phyloP scores from a whole-genome alignment of 2,329 filamentous ascomycete species.

The Clonostachys byssicola region DNA sequence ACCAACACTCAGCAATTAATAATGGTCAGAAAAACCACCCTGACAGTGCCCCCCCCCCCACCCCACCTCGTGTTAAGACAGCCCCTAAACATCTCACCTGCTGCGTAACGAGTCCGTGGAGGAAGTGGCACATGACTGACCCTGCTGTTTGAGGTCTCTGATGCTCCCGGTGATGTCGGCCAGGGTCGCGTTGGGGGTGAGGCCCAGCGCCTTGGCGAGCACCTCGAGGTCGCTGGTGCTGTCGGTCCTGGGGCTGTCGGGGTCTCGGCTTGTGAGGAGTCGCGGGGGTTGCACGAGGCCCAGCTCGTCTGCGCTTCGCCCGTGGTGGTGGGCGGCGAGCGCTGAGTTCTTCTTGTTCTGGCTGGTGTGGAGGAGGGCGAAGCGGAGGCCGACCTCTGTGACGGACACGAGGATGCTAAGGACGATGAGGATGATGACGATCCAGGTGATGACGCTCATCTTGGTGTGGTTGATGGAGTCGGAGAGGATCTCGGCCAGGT shows the following conservation, averaged over 20 bases:
- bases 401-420: constrained; percentile 89
- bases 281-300: constrained; percentile 4
- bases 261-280: neutral
- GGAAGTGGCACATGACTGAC: constrained; percentile 6
- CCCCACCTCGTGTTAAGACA: too few relatives aligned
- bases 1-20: too few relatives aligned
- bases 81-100: too few relatives aligned
- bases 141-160: constrained; percentile 13
- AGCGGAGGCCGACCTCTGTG: constrained; percentile 82
- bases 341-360: constrained; percentile 12
- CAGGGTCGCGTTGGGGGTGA: constrained; percentile 25
- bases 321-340: constrained; percentile 3
- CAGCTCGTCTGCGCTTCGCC: too few relatives aligned
- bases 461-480: constrained; percentile 91
- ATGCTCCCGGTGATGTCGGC: constrained; percentile 27
- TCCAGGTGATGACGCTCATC: constrained; percentile 97
- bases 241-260: neutral
- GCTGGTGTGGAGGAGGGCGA: constrained; percentile 58
- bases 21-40: too few relatives aligned
- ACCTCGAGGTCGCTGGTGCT: constrained; percentile 22
- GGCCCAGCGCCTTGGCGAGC: constrained; percentile 23
- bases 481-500: constrained; percentile 90
- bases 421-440: constrained; percentile 90
- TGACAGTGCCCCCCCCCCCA: too few relatives aligned
- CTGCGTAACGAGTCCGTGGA: constrained; percentile 1